Conservation (phyloP, 805 yeast genomes). For the Kazachstania martiniae region DNA sequence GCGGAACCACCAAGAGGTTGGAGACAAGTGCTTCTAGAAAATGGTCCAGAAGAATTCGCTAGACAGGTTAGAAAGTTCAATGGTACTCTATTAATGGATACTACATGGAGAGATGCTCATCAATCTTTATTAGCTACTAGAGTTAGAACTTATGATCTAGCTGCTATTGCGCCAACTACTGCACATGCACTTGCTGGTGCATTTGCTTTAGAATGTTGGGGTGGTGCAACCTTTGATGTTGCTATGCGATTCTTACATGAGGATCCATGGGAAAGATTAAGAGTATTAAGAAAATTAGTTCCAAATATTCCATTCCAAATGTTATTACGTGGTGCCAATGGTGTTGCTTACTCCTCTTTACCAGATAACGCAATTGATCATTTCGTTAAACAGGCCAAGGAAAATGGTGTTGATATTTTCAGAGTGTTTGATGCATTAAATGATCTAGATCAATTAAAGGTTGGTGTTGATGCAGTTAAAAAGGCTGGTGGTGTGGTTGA, state of each 20-base stretch:
- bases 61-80: constrained; percentile 70
- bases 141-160: constrained; percentile 86
- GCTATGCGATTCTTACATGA: constrained; percentile 97
- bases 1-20: constrained; percentile 63
- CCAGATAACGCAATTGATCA: constrained; percentile 99
- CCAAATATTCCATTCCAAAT: constrained; percentile 99
- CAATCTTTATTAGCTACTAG: constrained; percentile 96
- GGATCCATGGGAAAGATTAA: constrained; percentile 96
- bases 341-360: constrained; percentile 94
- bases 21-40: constrained; percentile 75
- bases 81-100: constrained; percentile 92
- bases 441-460: constrained; percentile 91
- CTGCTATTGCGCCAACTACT: constrained; percentile 88
- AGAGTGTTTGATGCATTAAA: constrained; percentile 96
- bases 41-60: constrained; percentile 88
- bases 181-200: constrained; percentile 84
- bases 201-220: constrained; percentile 98
- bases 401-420: constrained; percentile 92
- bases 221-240: constrained; percentile 99
- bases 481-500: constrained; percentile 99
- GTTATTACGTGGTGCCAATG: constrained; percentile 98
- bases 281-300: constrained; percentile 76
- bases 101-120: constrained; percentile 99
- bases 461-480: constrained; percentile 95
- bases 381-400: constrained; percentile 89